Percentiles rank a stretch among this genome's conserved stretches.
Evolutionary conservation across 2,329 filamentous ascomycete species (phyloP).

Genomic region (Ceratocystis colombiana): DNA sequence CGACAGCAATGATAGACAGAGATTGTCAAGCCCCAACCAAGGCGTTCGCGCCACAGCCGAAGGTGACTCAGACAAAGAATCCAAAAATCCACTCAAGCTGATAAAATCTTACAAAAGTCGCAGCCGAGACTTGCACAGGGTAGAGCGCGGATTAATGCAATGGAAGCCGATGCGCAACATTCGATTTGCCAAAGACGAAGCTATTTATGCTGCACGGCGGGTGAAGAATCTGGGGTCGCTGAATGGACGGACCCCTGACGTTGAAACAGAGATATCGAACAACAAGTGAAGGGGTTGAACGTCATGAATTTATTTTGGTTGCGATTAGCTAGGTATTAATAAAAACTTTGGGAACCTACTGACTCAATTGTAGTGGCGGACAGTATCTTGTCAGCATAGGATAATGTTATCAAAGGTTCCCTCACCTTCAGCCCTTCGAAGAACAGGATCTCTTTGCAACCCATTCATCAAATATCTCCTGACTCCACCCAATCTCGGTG

Average conservation of each 20-base stretch:
- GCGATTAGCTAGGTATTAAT: neutral
- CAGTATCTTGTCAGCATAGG: too few species aligned
- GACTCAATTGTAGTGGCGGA: too few species aligned
- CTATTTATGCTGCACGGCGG: slow-evolving; percentile 64
- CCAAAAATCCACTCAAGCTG: slow-evolving; percentile 46
- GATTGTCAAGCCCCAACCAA: slow-evolving; percentile 30
- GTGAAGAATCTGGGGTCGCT: slow-evolving; percentile 67
- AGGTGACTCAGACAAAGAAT: slow-evolving; percentile 32
- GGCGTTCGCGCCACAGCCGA: slow-evolving; percentile 28
- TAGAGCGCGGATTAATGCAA: slow-evolving; percentile 87
- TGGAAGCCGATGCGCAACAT: slow-evolving; percentile 83
- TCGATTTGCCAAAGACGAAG: slow-evolving; percentile 80
- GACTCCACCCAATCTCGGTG: too few species aligned
- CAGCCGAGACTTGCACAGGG: slow-evolving; percentile 67
- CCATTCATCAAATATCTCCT: too few species aligned
- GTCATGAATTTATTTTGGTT: too few species aligned
- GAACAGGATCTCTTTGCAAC: too few species aligned
- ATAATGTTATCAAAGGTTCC: too few species aligned
- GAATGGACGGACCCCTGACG: slow-evolving; percentile 72
- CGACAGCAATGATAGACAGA: slow-evolving; percentile 36
- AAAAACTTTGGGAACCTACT: too few species aligned
- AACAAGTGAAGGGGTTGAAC: slow-evolving; percentile 6
- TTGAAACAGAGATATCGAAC: slow-evolving; percentile 57
- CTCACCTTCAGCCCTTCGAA: too few species aligned
- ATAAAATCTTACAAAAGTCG: slow-evolving; percentile 55